phyloP scores from a whole-genome alignment of 2,329 filamentous ascomycete species.

The Emmonsia crescens region DNA sequence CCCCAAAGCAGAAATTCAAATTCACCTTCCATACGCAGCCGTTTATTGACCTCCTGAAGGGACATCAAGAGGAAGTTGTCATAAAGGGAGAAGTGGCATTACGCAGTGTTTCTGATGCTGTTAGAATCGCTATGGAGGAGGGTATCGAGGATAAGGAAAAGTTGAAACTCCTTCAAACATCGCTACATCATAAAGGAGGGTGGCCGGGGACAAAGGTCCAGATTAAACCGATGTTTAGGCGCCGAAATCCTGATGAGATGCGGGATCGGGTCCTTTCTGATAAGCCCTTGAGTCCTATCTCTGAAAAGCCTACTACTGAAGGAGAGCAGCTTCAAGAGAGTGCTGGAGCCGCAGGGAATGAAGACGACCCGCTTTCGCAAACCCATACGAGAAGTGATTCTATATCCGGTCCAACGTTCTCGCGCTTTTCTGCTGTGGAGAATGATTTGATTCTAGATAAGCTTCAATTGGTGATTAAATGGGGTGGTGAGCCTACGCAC shows the following conservation, averaged over 20 bases:
- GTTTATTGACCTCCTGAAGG: slow-evolving; percentile 88
- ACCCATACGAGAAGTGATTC: slow-evolving; percentile 66
- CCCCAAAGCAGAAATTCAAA: slow-evolving; percentile 98
- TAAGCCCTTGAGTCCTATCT: slow-evolving; percentile 7
- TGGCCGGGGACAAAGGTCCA: slow-evolving; percentile 97
- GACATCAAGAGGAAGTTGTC: slow-evolving; percentile 91
- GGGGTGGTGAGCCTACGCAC: slow-evolving; percentile 96
- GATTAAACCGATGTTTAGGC: slow-evolving; percentile 98
- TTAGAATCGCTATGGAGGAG: slow-evolving; percentile 65
- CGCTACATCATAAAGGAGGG: slow-evolving; percentile 79
- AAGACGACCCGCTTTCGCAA: slow-evolving; percentile 31
- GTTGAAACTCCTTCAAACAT: slow-evolving; percentile 73
- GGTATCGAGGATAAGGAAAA: slow-evolving; percentile 78
- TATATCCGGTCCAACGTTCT: slow-evolving; percentile 80
- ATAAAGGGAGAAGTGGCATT: slow-evolving; percentile 85
- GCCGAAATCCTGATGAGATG: slow-evolving; percentile 59
- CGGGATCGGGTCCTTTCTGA: slow-evolving; percentile 18
- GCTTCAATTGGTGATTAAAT: slow-evolving; percentile 94
- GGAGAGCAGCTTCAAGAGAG: slow-evolving; percentile 28
- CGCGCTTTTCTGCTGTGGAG: slow-evolving; percentile 84
- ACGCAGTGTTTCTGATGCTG: slow-evolving; percentile 78
- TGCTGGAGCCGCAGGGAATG: slow-evolving; percentile 18
- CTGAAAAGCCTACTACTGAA: slow-evolving; percentile 48
- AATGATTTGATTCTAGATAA: slow-evolving; percentile 92
- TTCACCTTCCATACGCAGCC: slow-evolving; percentile 97